These are phyloP conservation scores for Trichoderma asperellum DNA, from an alignment of 2,329 filamentous ascomycete genomes.

Conservation along the genomic window DNA sequence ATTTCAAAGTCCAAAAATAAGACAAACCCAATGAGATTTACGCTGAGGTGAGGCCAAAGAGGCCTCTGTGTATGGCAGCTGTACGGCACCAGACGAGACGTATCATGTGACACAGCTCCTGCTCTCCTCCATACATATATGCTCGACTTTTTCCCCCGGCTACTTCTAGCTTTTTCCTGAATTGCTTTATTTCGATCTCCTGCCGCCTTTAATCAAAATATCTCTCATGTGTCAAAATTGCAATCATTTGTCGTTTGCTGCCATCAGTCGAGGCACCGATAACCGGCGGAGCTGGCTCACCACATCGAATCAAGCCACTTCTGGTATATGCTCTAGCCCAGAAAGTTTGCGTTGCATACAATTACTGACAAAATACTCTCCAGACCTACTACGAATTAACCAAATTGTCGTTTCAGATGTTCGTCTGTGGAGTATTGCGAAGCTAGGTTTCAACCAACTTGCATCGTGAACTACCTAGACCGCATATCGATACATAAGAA, in stretches of 20 bases:
- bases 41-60: neutral
- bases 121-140: neutral
- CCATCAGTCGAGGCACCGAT: neutral
- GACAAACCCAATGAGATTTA: neutral
- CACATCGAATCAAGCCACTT: neutral
- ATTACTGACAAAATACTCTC: neutral
- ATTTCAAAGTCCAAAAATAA: neutral
- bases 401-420: neutral
- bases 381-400: neutral
- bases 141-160: neutral
- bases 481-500: neutral
- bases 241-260: too few species aligned
- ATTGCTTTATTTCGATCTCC: too few species aligned
- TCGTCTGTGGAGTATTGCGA: neutral
- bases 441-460: neutral
- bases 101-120: slow-evolving; percentile 17
- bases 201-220: neutral
- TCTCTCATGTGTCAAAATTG: too few species aligned
- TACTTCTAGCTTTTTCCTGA: neutral
- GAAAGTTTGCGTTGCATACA: neutral
- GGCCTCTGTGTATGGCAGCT: neutral
- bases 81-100: neutral
- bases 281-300: neutral
- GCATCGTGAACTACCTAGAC: neutral
- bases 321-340: neutral